phyloP scores from a whole-genome alignment of 495 filamentous ascomycete genomes.

The Amphirosellinia nigrospora region DNA sequence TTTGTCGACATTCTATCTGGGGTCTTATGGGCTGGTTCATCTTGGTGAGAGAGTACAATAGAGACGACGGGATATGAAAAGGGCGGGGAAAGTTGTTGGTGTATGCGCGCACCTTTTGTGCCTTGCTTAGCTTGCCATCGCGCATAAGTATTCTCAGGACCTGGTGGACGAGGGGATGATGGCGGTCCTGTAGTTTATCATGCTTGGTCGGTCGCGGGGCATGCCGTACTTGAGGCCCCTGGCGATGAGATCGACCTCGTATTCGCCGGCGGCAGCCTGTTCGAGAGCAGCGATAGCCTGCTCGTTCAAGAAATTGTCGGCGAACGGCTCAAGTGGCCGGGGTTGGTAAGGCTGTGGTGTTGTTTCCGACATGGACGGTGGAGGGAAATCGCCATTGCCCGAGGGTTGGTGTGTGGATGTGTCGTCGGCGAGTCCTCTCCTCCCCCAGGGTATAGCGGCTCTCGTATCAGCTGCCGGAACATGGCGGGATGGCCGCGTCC shows the following conservation, averaged over 20 bases:
- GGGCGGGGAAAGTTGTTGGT: background rate
- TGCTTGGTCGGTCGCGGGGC: slow-evolving; percentile 68
- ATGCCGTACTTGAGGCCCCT: slow-evolving; percentile 76
- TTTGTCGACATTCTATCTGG: background rate
- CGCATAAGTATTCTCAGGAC: slow-evolving; percentile 89
- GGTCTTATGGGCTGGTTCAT: background rate
- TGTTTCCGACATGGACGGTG: background rate
- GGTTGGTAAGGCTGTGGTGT: slow-evolving; percentile 22
- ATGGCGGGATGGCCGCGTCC: slow-evolving; percentile 40
- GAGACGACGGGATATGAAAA: background rate
- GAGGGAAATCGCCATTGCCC: background rate
- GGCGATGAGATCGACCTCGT: slow-evolving; percentile 19
- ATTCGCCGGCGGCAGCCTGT: slow-evolving; percentile 29
- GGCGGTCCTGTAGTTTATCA: slow-evolving; percentile 72
- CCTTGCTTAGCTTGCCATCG: slow-evolving; percentile 82
- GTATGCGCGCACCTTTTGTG: slow-evolving; percentile 72
- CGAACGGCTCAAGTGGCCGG: slow-evolving; percentile 31
- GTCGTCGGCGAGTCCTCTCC: background rate
- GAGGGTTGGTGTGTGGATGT: background rate
- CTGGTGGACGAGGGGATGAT: slow-evolving; percentile 81
- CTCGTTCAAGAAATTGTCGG: slow-evolving; percentile 43
- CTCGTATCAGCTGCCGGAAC: background rate
- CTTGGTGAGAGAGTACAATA: background rate
- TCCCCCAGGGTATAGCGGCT: background rate
- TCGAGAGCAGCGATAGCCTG: slow-evolving; percentile 45